phyloP scores from a whole-genome alignment of 352 stramenopile genomes.

The Phytophthora citrophthora region DNA sequence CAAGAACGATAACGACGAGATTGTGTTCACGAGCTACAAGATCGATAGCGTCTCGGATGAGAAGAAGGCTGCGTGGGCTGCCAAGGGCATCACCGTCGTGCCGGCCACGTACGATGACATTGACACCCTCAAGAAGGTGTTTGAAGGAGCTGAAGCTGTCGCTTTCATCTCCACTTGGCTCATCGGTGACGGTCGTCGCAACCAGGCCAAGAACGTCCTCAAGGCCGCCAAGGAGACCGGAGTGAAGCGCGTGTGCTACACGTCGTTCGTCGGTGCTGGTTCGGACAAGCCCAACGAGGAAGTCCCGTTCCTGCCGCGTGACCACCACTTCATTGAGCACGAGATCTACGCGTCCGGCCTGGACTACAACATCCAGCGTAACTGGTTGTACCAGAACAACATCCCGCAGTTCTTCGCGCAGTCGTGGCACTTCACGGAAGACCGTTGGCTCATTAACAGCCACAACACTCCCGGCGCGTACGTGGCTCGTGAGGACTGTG shows the following conservation, averaged over 20 bases:
- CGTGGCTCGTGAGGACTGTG: constrained; percentile 32
- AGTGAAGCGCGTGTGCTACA: constrained; percentile 44
- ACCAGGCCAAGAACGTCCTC: constrained; percentile 23
- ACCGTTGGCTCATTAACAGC: constrained; percentile 42
- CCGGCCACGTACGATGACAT: constrained; percentile 31
- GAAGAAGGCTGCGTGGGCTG: constrained; percentile 8
- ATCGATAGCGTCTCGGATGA: constrained; percentile 26
- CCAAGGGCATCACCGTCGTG: constrained; percentile 21
- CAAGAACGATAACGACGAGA: constrained; percentile 17
- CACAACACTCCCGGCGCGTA: constrained; percentile 34
- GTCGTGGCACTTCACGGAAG: constrained; percentile 40
- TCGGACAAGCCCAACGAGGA: constrained; percentile 25
- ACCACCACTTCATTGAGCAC: constrained; percentile 37
- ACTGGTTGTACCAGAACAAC: constrained; percentile 47
- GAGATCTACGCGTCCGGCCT: constrained; percentile 25
- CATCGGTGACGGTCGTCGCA: constrained; percentile 31
- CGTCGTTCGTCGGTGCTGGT: constrained; percentile 34
- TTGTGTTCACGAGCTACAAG: constrained; percentile 38
- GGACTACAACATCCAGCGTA: constrained; percentile 47
- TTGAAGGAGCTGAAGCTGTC: constrained; percentile 29
- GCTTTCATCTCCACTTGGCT: constrained; percentile 37
- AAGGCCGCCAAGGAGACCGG: constrained; percentile 25
- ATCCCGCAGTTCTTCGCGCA: constrained; percentile 22
- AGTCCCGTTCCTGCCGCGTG: constrained; percentile 37
- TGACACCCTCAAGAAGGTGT: constrained; percentile 30